These are phyloP conservation scores for Coniochaeta hoffmannii DNA, from an alignment of 2,329 filamentous ascomycete genomes.

Conservation along the genomic window DNA sequence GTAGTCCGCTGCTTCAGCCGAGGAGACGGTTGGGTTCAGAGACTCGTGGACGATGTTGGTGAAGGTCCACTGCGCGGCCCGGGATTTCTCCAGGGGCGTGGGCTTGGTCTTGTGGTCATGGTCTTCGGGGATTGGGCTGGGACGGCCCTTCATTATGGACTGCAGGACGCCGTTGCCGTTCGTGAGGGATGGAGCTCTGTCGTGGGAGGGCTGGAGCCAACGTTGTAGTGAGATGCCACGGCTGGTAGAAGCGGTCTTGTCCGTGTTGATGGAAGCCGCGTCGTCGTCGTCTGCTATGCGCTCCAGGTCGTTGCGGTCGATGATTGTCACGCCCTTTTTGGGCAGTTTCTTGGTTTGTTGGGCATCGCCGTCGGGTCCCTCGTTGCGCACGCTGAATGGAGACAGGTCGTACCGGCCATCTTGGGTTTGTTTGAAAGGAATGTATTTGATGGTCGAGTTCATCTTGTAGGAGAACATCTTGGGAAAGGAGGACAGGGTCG, in stretches of 20 bases:
- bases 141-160: conserved; percentile 50
- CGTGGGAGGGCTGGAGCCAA: conserved; percentile 50
- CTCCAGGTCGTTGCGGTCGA: conserved; percentile 39
- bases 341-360: conserved; percentile 52
- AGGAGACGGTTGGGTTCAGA: conserved; percentile 73
- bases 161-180: conserved; percentile 21
- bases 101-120: conserved; percentile 39
- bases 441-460: conserved; percentile 80
- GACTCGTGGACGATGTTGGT: conserved; percentile 80
- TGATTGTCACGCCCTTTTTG: conserved; percentile 63
- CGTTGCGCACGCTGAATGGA: conserved; percentile 74
- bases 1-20: conserved; percentile 77
- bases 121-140: conserved; percentile 11
- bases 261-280: conserved; percentile 27
- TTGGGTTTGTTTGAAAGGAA: conserved; percentile 65
- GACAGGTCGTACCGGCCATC: conserved; percentile 76
- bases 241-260: conserved; percentile 27
- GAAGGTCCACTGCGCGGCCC: conserved; percentile 81
- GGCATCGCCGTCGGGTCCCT: conserved; percentile 48
- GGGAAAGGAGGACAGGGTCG: conserved; percentile 77
- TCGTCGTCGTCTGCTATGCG: conserved; percentile 26
- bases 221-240: conserved; percentile 50
- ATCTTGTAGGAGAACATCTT: conserved; percentile 93
- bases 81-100: conserved; percentile 65
- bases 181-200: conserved; percentile 16